Percentiles rank a stretch among this genome's conserved stretches.
Conservation (phyloP, 441 rosid species). For the Gossypium schwendimanii region DNA sequence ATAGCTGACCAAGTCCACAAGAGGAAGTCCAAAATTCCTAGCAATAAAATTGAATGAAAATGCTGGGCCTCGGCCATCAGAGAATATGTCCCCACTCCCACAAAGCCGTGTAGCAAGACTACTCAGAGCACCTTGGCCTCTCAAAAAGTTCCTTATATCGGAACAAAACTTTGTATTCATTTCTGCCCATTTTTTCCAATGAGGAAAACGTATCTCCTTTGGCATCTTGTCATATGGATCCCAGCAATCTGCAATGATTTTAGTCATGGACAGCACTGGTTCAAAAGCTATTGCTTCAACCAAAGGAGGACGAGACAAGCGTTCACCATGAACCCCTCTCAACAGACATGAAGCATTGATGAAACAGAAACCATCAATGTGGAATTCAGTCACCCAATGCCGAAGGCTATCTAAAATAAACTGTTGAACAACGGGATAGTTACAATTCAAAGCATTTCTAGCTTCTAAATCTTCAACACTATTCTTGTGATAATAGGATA, state of each 20-base stretch:
- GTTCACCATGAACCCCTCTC: conserved; percentile 59
- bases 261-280: conserved; percentile 67
- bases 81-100: conserved; percentile 80
- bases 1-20: conserved; percentile 84
- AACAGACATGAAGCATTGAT: conserved; percentile 62
- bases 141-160: conserved; percentile 62
- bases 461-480: conserved; percentile 29
- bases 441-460: conserved; percentile 57
- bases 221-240: conserved; percentile 37
- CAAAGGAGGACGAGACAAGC: conserved; percentile 71
- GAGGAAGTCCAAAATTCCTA: conserved; percentile 73
- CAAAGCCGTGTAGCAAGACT: conserved; percentile 82
- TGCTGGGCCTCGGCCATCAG: conserved; percentile 81
- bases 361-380: conserved; percentile 81
- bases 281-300: conserved; percentile 87
- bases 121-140: conserved; percentile 68
- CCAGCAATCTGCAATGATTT: conserved; percentile 76
- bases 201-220: conserved; percentile 56
- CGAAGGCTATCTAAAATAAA: conserved; percentile 68
- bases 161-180: conserved; percentile 53
- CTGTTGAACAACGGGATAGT: conserved; percentile 62
- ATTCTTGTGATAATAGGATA: conserved; percentile 42
- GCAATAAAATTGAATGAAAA: conserved; percentile 69
- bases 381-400: conserved; percentile 80
- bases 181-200: conserved; percentile 93